Base-by-base conservation (phyloP, 257 asterid genomes). In the Paulownia fortunei region DNA sequence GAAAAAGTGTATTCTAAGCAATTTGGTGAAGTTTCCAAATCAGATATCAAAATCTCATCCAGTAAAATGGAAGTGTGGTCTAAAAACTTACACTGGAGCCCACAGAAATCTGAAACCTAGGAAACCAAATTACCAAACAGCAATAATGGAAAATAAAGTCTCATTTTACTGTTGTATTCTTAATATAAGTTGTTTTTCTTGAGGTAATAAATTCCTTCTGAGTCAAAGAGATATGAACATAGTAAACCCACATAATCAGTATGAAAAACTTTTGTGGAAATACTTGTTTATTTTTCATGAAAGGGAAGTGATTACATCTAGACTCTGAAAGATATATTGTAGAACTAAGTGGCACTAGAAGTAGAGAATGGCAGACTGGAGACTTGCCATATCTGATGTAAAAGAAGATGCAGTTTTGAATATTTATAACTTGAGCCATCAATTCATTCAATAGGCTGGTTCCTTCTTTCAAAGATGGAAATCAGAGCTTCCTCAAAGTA, bases 41-140 rank as follows among this genome's bases (percentile, higher is more conserved):
- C 71, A 51, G 36, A 46, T 36, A 64, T 73, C 74, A 23, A 23
- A n/a, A 36, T 69, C 8, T n/a, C 30, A 37, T 47, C 27, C 62
- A n/a, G 49, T 34, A 39, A 64, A 64, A 19, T 19, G n/a, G 71
- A 42, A 70, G 62, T 51, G 4, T 5, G 36, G 39, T n/a, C 16
- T n/a, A 19, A 18, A 59, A 54, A 66, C 24, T 8, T 26, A 41
- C 12, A 26, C 3, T 10, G 21, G 13, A 75, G 16, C 64, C 37
- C 18, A n/a, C 23, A 11, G 10, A 44, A 68, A 58, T 74, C 60
- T 3, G 19, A 73, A 13, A 36, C 12, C 16, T 64, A 18, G 52
- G n/a, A 64, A 12, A 4, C 4, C 36, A 23, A 26, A 36, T 44
- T 32, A 69, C 18, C 75, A n/a, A 16, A 56, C 19, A 18, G 18